Percentiles rank a stretch among this genome's conserved stretches.
Evolutionary conservation across 257 asterid species (phyloP).

Genomic region (Nicotiana tabacum): DNA sequence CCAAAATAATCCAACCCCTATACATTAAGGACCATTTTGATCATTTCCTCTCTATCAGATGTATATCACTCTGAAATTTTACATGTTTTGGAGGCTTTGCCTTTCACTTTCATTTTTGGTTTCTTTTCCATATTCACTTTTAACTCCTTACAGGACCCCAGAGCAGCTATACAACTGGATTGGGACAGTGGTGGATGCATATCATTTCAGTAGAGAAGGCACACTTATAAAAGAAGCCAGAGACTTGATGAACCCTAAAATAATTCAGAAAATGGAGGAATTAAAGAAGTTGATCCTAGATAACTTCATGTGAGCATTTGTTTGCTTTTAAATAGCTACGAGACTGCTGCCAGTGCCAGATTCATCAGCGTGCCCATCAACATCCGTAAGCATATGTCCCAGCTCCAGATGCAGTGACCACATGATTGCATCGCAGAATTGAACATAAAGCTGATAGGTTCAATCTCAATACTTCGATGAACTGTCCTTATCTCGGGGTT

Average conservation of each 20-base stretch:
- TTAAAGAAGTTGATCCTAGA: slow-evolving; percentile 60
- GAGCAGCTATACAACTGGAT: slow-evolving; percentile 63
- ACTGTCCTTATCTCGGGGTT: neutral
- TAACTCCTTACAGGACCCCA: slow-evolving; percentile 59
- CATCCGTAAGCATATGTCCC: neutral
- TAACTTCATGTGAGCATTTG: slow-evolving; percentile 60
- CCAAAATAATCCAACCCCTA: too few species aligned
- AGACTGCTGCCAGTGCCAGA: neutral
- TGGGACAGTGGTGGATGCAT: slow-evolving; percentile 64
- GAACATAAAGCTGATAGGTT: neutral
- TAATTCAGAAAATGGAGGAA: slow-evolving; percentile 60
- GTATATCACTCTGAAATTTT: neutral
- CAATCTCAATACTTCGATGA: neutral
- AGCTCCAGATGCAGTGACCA: neutral
- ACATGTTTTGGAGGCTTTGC: neutral
- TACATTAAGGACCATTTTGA: too few species aligned
- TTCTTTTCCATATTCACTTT: neutral
- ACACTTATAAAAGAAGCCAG: slow-evolving; percentile 72
- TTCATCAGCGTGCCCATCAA: neutral
- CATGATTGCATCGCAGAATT: neutral
- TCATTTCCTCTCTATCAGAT: neutral
- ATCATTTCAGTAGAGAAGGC: slow-evolving; percentile 73
- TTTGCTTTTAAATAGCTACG: neutral
- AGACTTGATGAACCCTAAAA: slow-evolving; percentile 73
- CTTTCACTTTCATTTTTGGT: neutral